Percentiles rank a stretch among this genome's conserved stretches.
Evolutionary conservation across 2,329 filamentous ascomycete species (phyloP).

Genomic region (Colletotrichum coccodes): DNA sequence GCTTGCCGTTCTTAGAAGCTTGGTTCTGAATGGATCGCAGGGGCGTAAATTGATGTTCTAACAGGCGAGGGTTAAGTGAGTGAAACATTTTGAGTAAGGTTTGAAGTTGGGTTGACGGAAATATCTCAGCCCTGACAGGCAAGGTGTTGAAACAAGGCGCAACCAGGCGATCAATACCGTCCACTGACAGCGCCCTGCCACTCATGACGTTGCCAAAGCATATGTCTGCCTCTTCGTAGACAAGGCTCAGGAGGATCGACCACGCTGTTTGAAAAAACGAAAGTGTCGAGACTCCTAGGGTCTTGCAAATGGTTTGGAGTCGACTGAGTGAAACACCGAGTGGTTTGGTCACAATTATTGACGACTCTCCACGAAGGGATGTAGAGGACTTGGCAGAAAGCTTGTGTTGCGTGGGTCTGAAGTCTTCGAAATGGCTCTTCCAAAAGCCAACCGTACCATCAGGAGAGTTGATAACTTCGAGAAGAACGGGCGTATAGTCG

Average conservation of each 20-base stretch:
- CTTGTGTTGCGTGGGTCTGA: slow-evolving; percentile 46
- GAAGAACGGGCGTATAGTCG: slow-evolving; percentile 72
- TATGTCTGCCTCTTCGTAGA: slow-evolving; percentile 69
- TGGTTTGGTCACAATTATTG: background rate
- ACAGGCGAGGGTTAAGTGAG: slow-evolving; percentile 65
- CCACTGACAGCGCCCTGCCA: slow-evolving; percentile 75
- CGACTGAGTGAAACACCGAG: slow-evolving; percentile 48
- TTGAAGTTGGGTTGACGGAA: slow-evolving; percentile 57
- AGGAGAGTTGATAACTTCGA: slow-evolving; percentile 61
- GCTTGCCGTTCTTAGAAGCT: slow-evolving; percentile 51
- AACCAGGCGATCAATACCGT: slow-evolving; percentile 77
- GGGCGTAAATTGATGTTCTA: slow-evolving; percentile 80
- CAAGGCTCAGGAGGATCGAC: slow-evolving; percentile 70
- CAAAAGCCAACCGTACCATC: slow-evolving; percentile 72
- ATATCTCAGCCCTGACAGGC: slow-evolving; percentile 71
- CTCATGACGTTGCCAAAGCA: slow-evolving; percentile 91
- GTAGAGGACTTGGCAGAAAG: background rate
- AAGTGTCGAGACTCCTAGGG: slow-evolving; percentile 70
- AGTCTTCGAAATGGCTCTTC: slow-evolving; percentile 63
- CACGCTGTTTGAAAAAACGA: slow-evolving; percentile 79
- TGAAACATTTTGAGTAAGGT: slow-evolving; percentile 72
- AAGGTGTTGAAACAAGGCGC: slow-evolving; percentile 94
- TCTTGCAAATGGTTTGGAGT: slow-evolving; percentile 60
- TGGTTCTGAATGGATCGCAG: slow-evolving; percentile 75
- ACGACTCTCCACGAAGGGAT: background rate